phyloP scores from a whole-genome alignment of 2,329 filamentous ascomycete genomes.

The Trichothecium roseum region DNA sequence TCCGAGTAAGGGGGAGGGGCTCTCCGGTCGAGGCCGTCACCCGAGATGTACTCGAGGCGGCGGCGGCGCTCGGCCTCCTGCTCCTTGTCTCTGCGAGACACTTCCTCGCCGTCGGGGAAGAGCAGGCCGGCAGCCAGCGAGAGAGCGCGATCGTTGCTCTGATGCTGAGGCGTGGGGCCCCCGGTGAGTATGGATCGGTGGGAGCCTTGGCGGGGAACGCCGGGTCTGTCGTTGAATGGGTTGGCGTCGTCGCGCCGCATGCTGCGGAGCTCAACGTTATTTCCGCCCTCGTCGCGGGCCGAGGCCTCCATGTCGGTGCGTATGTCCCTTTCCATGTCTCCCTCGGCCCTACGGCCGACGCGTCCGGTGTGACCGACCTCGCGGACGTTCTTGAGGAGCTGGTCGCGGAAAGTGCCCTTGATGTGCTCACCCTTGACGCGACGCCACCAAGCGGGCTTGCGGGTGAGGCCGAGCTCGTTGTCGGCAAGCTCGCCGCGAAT shows the following conservation, averaged over 20 bases:
- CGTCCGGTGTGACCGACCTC: constrained; percentile 40
- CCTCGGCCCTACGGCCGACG: constrained; percentile 29
- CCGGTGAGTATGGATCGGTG: constrained; percentile 16
- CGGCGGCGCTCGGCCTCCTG: constrained; percentile 19
- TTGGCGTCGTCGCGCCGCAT: constrained; percentile 13
- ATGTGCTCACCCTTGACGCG: constrained; percentile 35
- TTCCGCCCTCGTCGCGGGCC: constrained; percentile 12
- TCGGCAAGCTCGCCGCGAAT: constrained; percentile 45
- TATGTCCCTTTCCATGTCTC: constrained; percentile 24
- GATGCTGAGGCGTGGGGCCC: constrained; percentile 30
- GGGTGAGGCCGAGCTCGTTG: constrained; percentile 47
- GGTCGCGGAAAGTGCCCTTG: constrained; percentile 35
- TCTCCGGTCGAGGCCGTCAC: constrained; percentile 25
- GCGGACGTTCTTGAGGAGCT: constrained; percentile 42
- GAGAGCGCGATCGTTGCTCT: constrained; percentile 32
- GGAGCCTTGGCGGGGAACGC: constrained; percentile 10
- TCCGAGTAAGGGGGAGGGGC: constrained; percentile 29
- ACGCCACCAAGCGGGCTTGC: constrained; percentile 59
- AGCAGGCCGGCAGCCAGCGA: constrained; percentile 33
- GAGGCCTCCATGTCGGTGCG: constrained; percentile 18
- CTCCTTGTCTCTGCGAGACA: constrained; percentile 13
- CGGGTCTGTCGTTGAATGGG: constrained; percentile 19
- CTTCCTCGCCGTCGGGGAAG: constrained; percentile 31
- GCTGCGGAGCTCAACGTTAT: constrained; percentile 28
- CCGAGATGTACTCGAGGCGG: constrained; percentile 26